Evolutionary conservation across 768 basidiomycete genomes (phyloP).

Genomic region (Suillus placidus): DNA sequence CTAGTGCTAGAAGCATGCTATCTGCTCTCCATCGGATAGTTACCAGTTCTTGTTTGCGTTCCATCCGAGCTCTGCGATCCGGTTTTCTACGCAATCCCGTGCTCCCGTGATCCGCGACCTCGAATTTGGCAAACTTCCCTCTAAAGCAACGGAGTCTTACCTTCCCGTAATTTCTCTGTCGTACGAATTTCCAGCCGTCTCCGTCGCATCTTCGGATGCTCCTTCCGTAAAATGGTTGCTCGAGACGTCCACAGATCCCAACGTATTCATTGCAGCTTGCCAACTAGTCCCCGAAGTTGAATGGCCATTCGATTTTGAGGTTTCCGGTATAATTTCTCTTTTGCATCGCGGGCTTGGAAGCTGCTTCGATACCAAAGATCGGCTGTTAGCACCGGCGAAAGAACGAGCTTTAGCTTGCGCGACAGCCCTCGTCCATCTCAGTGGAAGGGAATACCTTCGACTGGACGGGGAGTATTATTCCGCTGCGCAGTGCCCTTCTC

Average conservation of each 20-base stretch:
- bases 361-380: conserved; percentile 15
- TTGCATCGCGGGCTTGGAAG: conserved; percentile 9
- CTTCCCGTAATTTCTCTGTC: conserved; percentile 7
- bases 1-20: conserved; percentile 3
- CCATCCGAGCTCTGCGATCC: not conserved
- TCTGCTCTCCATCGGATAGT: not conserved
- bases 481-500: conserved; percentile 8
- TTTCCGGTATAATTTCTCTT: conserved; percentile 14
- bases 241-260: conserved; percentile 21
- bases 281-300: conserved; percentile 17
- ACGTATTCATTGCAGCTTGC: conserved; percentile 15
- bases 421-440: conserved; percentile 16
- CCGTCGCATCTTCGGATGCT: conserved; percentile 10
- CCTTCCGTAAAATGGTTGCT: conserved; percentile 21
- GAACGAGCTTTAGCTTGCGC: conserved; percentile 17
- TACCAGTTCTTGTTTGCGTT: not conserved
- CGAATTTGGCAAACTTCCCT: conserved; percentile 4
- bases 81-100: not conserved
- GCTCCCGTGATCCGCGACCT: not conserved
- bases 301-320: conserved; percentile 18
- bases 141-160: not conserved
- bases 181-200: not conserved
- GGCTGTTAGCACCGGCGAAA: conserved; percentile 5
- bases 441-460: conserved; percentile 10
- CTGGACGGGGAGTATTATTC: conserved; percentile 7